A percentile compares a stretch with the other conserved stretches of the same genome.
phyloP scores from a whole-genome alignment of 75 land plant species.

The Selaginella moellendorffii region DNA sequence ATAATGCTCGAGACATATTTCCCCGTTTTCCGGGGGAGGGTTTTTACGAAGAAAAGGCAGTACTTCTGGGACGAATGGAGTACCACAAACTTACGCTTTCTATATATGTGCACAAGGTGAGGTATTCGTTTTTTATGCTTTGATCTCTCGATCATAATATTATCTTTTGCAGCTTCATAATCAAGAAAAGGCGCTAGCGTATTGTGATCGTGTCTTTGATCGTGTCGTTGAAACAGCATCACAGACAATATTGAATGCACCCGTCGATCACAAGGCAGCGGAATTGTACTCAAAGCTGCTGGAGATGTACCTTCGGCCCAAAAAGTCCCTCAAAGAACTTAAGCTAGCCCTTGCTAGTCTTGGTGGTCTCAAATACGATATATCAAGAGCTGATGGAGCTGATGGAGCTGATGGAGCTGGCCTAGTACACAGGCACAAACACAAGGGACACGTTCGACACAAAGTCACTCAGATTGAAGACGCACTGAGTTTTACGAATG shows the following conservation, averaged over 20 bases:
- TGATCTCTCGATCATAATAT: too few species aligned
- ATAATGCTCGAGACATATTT: constrained; percentile 51
- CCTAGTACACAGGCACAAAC: constrained; percentile 23
- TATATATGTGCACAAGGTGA: constrained; percentile 94
- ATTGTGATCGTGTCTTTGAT: constrained; percentile 76
- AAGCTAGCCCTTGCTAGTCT: constrained; percentile 40
- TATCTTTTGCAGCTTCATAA: constrained; percentile 90
- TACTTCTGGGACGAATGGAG: constrained; percentile 71
- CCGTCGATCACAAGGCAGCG: constrained; percentile 22
- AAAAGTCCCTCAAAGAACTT: constrained; percentile 41
- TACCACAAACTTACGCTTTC: constrained; percentile 92
- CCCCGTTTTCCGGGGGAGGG: constrained; percentile 77
- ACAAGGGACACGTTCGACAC: constrained; percentile 29
- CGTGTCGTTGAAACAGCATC: constrained; percentile 11
- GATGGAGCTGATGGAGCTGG: neutral
- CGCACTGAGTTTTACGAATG: constrained; percentile 30
- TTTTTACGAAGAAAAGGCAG: constrained; percentile 85
- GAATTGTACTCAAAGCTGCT: constrained; percentile 80
- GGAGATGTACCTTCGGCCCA: constrained; percentile 84
- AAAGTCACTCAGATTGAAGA: constrained; percentile 79
- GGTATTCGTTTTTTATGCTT: too few species aligned
- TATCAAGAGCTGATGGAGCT: constrained; percentile 22
- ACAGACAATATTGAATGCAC: constrained; percentile 12
- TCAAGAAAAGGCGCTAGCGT: constrained; percentile 66
- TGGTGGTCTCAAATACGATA: constrained; percentile 15